Conservation (phyloP, 306 rosid species). For the Mimosa pudica region DNA sequence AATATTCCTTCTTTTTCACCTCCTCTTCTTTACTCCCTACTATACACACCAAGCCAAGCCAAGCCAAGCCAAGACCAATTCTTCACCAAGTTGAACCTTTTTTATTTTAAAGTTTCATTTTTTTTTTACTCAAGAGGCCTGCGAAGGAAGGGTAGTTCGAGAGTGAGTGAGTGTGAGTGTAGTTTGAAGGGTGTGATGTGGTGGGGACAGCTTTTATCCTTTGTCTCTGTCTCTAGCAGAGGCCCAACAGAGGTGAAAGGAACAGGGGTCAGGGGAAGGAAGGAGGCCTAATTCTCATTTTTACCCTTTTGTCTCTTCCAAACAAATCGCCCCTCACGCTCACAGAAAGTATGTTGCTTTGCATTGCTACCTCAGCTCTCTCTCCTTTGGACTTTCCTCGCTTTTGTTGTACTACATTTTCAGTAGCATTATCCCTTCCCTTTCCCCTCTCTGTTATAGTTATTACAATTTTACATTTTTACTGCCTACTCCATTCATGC, state of each 20-base stretch:
- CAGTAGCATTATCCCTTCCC: neutral
- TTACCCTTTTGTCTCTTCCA: conserved; percentile 30
- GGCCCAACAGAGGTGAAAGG: conserved; percentile 13
- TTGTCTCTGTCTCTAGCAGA: conserved; percentile 40
- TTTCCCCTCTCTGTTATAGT: too few species aligned
- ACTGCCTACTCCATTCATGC: neutral
- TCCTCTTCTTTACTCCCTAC: conserved; percentile 14
- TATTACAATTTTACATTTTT: neutral
- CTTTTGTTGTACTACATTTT: neutral
- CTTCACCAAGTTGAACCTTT: conserved; percentile 14
- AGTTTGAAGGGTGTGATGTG: neutral
- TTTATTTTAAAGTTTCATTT: neutral
- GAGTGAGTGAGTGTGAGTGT: conserved; percentile 10
- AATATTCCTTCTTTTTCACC: neutral
- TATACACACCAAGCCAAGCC: too few species aligned
- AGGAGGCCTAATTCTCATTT: conserved; percentile 10
- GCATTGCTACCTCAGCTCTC: neutral
- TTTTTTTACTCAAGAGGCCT: neutral
- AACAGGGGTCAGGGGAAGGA: neutral
- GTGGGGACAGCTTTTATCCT: conserved; percentile 52
- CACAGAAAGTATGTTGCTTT: neutral
- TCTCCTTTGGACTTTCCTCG: neutral
- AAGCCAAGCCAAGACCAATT: conserved; percentile 24
- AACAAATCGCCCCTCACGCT: neutral
- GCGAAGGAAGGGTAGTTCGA: conserved; percentile 44